Conservation (phyloP, 1,284 basidiomycete species). For the Quambalaria eucalypti region DNA sequence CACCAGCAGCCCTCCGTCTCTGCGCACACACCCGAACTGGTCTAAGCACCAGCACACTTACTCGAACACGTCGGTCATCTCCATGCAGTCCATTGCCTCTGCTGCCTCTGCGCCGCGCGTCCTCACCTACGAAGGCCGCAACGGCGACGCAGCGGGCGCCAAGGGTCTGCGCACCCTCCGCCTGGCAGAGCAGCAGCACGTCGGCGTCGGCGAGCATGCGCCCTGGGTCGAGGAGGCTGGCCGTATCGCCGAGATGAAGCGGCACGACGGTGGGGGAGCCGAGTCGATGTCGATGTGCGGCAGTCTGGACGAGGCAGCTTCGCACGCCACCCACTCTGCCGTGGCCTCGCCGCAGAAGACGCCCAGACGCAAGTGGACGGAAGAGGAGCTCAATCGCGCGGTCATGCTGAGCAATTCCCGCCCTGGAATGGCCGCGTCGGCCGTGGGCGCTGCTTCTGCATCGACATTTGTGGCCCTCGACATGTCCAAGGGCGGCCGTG, state of each 20-base stretch:
- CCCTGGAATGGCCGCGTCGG: too few relatives aligned
- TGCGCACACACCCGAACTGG: too few relatives aligned
- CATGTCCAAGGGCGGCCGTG: neutral
- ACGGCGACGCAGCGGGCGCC: neutral
- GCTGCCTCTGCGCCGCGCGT: too few relatives aligned
- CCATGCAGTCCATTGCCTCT: too few relatives aligned
- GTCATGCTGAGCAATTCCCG: too few relatives aligned
- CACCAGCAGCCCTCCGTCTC: too few relatives aligned
- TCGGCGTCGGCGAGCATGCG: neutral
- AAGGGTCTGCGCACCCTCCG: neutral
- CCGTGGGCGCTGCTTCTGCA: neutral
- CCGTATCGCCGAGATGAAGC: neutral
- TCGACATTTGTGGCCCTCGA: neutral
- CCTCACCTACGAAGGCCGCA: too few relatives aligned
- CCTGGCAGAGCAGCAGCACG: constrained; percentile 4
- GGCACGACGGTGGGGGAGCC: neutral
- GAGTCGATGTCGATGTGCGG: neutral
- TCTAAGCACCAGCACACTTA: too few relatives aligned
- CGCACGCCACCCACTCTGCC: too few relatives aligned
- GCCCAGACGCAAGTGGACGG: neutral
- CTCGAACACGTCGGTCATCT: too few relatives aligned
- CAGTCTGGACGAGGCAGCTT: neutral
- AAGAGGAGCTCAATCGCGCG: neutral
- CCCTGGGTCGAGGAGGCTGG: constrained; percentile 1
- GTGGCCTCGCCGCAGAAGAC: too few relatives aligned